A percentile compares a stretch with the other conserved stretches of the same genome.
phyloP scores from a whole-genome alignment of 1,284 basidiomycete genomes.

The Macrocystidia cucumis region DNA sequence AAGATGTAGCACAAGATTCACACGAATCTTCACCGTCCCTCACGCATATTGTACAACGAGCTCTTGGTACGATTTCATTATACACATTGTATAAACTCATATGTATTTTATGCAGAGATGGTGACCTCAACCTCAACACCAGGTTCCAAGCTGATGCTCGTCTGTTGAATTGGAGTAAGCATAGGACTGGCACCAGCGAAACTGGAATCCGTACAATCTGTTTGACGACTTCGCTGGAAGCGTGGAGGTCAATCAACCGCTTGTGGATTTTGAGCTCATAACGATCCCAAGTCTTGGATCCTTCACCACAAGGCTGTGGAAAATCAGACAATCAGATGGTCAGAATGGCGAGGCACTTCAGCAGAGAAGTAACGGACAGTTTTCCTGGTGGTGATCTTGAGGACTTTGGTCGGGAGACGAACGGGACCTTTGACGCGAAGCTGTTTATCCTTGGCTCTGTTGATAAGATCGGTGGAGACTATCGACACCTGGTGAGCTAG shows the following conservation, averaged over 20 bases:
- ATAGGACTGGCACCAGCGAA: background rate
- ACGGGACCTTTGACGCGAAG: slow-evolving; percentile 99
- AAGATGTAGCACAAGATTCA: background rate
- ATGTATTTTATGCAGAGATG: slow-evolving; percentile 59
- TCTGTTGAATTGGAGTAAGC: slow-evolving; percentile 40
- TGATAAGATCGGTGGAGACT: slow-evolving; percentile 97
- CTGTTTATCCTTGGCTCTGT: slow-evolving; percentile 99
- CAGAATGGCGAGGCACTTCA: background rate
- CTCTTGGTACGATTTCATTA: background rate
- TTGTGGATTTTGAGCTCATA: slow-evolving; percentile 99
- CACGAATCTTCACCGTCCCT: background rate
- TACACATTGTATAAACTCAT: background rate
- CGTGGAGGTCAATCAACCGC: slow-evolving; percentile 98
- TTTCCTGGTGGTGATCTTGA: slow-evolving; percentile 98
- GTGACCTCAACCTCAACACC: slow-evolving; percentile 99
- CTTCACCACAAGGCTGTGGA: slow-evolving; percentile 94
- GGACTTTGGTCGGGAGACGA: slow-evolving; percentile 96
- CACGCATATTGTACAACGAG: background rate
- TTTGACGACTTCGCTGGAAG: slow-evolving; percentile 98
- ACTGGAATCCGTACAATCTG: slow-evolving; percentile 77
- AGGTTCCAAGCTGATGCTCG: slow-evolving; percentile 96
- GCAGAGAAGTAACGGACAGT: slow-evolving; percentile 51
- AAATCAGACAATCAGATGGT: slow-evolving; percentile 8
- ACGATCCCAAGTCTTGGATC: slow-evolving; percentile 99
- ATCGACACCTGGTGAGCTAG: slow-evolving; percentile 5